phyloP scores from a whole-genome alignment of 345 rosid genomes.

The Eucalyptus shirleyi region DNA sequence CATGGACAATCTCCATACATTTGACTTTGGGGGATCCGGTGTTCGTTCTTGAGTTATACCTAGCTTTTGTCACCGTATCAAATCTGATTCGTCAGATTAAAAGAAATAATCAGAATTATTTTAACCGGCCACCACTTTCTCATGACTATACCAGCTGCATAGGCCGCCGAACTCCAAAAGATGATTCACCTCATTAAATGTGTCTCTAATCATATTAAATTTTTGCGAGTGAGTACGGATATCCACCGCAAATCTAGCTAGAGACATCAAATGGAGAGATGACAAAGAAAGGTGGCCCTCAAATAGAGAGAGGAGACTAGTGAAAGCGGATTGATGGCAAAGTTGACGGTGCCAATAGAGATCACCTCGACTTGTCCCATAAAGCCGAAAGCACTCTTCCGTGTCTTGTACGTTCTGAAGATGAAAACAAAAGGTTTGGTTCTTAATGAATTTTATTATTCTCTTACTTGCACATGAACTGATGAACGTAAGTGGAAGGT shows the following conservation, averaged over 20 bases:
- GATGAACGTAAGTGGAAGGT: not conserved
- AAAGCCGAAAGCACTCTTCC: not conserved
- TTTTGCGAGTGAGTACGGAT: not conserved
- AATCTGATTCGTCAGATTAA: not conserved
- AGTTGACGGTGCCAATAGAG: not conserved
- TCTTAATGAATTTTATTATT: not conserved
- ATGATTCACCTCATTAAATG: not conserved
- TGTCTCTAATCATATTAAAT: not conserved
- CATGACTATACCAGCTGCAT: not conserved
- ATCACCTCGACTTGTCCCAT: not conserved
- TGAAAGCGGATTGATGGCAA: not conserved
- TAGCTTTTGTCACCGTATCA: not conserved
- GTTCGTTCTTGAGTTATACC: not conserved
- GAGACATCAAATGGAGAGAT: not conserved
- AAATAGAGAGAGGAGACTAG: not conserved
- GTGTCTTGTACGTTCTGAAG: not conserved
- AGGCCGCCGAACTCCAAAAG: not conserved
- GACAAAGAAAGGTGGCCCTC: not conserved
- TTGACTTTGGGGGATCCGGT: not conserved
- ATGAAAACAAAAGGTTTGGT: not conserved
- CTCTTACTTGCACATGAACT: not conserved
- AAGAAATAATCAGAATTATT: not conserved
- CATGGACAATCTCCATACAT: not conserved
- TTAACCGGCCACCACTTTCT: not conserved
- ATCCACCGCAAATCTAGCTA: not conserved